These are phyloP conservation scores for Parafenestella ontariensis DNA, from an alignment of 2,329 filamentous ascomycete species.

Conservation along the genomic window DNA sequence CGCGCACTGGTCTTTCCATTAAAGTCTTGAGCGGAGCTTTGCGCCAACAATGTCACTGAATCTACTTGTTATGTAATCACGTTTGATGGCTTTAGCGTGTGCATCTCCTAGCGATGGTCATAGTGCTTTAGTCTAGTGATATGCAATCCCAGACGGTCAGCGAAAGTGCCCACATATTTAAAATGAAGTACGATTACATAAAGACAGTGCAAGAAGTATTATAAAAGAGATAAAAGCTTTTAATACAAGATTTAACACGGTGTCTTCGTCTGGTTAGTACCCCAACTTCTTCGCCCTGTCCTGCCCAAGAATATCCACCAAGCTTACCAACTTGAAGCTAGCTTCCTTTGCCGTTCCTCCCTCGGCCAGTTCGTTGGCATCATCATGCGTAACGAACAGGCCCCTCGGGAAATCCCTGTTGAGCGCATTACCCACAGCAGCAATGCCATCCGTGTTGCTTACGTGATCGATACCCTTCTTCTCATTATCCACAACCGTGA, in stretches of 20 bases:
- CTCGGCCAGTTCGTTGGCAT: slow-evolving; percentile 59
- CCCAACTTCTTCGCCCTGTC: slow-evolving; percentile 27
- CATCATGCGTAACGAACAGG: slow-evolving; percentile 61
- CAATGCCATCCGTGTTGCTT: slow-evolving; percentile 61
- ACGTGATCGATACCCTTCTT: slow-evolving; percentile 58
- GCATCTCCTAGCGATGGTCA: too few relatives aligned
- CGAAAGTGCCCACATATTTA: too few relatives aligned
- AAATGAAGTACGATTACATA: too few relatives aligned
- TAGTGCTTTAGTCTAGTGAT: too few relatives aligned
- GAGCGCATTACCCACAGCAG: slow-evolving; percentile 55
- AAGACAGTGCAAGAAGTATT: too few relatives aligned
- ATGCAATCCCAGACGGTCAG: too few relatives aligned
- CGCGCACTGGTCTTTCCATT: neutral
- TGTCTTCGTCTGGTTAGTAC: slow-evolving; percentile 18
- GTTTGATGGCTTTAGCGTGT: too few relatives aligned
- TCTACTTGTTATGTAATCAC: too few relatives aligned
- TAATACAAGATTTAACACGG: too few relatives aligned
- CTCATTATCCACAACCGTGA: slow-evolving; percentile 55
- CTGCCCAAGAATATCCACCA: slow-evolving; percentile 37
- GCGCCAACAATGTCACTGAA: too few relatives aligned
- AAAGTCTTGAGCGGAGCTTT: too few relatives aligned
- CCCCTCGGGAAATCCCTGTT: slow-evolving; percentile 50
- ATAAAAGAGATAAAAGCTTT: too few relatives aligned
- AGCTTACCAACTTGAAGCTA: slow-evolving; percentile 58
- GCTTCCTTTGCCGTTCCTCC: slow-evolving; percentile 57